Conservation (phyloP, 805 yeast species). For the Kuraishia molischiana region DNA sequence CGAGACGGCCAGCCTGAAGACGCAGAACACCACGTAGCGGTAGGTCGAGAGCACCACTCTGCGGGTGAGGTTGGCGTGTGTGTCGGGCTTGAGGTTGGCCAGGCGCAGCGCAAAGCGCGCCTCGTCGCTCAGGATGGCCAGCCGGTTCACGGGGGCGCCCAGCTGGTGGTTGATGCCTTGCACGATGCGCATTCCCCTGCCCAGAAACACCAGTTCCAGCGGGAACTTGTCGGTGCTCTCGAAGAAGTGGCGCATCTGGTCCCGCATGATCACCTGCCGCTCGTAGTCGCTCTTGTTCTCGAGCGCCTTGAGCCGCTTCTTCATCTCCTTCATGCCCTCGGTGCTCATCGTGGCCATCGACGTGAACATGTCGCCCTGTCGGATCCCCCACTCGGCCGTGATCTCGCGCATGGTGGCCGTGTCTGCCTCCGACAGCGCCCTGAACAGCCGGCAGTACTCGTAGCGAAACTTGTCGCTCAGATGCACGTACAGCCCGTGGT, state of each 20-base stretch:
- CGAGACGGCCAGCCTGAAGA: neutral
- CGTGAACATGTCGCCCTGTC: conserved; percentile 49
- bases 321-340: conserved; percentile 17
- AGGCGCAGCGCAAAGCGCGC: conserved; percentile 24
- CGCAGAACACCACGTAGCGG: conserved; percentile 1
- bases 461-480: conserved; percentile 38
- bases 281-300: conserved; percentile 25
- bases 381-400: conserved; percentile 56
- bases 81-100: neutral
- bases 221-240: conserved; percentile 61
- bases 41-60: neutral
- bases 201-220: conserved; percentile 50
- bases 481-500: conserved; percentile 63
- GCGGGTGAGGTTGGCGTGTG: neutral
- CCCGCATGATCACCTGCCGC: conserved; percentile 29
- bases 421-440: conserved; percentile 45
- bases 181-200: conserved; percentile 66
- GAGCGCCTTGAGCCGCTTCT: conserved; percentile 16
- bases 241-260: conserved; percentile 45
- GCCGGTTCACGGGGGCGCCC: conserved; percentile 69
- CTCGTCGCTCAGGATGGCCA: conserved; percentile 50
- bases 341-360: conserved; percentile 45
- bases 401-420: conserved; percentile 34
- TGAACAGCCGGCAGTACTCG: conserved; percentile 59
- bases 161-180: conserved; percentile 57